phyloP scores from a whole-genome alignment of 2,329 filamentous ascomycete species.

The Cladophialophora immunda region DNA sequence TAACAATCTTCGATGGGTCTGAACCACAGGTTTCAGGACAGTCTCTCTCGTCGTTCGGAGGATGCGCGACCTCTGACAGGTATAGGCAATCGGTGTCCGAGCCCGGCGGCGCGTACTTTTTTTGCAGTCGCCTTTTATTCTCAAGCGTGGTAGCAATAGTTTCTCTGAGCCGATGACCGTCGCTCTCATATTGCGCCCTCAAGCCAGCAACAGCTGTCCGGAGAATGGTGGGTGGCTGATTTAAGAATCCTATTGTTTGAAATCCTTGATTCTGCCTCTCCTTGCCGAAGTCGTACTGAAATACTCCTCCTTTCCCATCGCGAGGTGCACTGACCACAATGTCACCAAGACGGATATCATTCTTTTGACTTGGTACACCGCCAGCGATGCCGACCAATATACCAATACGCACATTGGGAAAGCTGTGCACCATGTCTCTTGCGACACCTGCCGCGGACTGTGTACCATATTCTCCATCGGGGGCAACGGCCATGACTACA shows the following conservation, averaged over 20 bases:
- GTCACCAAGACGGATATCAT: constrained; percentile 47
- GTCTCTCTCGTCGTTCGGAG: not conserved
- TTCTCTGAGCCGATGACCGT: constrained; percentile 12
- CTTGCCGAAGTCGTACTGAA: constrained; percentile 45
- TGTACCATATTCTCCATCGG: constrained; percentile 45
- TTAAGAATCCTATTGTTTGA: constrained; percentile 30
- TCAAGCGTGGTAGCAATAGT: not conserved
- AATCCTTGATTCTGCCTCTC: constrained; percentile 33
- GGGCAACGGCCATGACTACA: constrained; percentile 45
- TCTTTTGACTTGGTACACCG: constrained; percentile 41
- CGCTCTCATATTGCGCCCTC: constrained; percentile 21
- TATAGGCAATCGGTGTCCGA: constrained; percentile 29
- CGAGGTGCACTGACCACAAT: constrained; percentile 41
- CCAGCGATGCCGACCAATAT: constrained; percentile 58
- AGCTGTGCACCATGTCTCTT: constrained; percentile 43
- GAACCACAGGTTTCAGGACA: not conserved
- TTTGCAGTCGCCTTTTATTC: not conserved
- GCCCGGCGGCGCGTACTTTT: constrained; percentile 17
- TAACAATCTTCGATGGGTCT: not conserved
- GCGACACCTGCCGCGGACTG: constrained; percentile 46
- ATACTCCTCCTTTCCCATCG: constrained; percentile 39
- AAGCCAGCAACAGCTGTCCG: constrained; percentile 25
- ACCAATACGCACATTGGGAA: constrained; percentile 47
- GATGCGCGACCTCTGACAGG: constrained; percentile 25
- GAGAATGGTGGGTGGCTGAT: constrained; percentile 36